Evolutionary conservation across 2,329 filamentous ascomycete species (phyloP).

Genomic region (Aureobasidium sp.): DNA sequence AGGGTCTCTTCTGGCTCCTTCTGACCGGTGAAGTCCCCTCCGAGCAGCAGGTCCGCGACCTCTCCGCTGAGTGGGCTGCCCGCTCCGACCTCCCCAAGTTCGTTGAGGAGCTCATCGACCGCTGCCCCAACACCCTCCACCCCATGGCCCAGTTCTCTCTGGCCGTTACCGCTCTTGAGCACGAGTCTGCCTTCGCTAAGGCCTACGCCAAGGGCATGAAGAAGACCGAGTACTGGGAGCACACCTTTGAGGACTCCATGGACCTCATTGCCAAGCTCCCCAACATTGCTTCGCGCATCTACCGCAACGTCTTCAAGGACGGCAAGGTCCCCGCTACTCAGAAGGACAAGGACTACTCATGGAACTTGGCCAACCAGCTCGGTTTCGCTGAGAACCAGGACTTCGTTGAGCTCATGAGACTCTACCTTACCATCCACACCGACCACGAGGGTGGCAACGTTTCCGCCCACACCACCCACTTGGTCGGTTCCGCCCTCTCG

Average conservation of each 20-base stretch:
- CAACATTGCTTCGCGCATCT: slow-evolving; percentile 96
- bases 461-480: slow-evolving; percentile 94
- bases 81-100: slow-evolving; percentile 96
- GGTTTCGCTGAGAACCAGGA: slow-evolving; percentile 91
- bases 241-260: slow-evolving; percentile 99
- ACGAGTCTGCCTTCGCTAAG: slow-evolving; percentile 95
- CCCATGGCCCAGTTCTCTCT: slow-evolving; percentile 99
- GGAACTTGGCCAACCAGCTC: slow-evolving; percentile 99
- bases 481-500: slow-evolving; percentile 93
- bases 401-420: slow-evolving; percentile 96
- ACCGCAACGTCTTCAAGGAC: slow-evolving; percentile 99
- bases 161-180: slow-evolving; percentile 95
- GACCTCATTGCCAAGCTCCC: slow-evolving; percentile 99
- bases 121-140: slow-evolving; percentile 97
- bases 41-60: slow-evolving; percentile 96
- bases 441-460: slow-evolving; percentile 99
- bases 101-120: slow-evolving; percentile 98
- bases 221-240: slow-evolving; percentile 99
- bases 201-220: slow-evolving; percentile 98
- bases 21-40: slow-evolving; percentile 94
- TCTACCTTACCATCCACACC: slow-evolving; percentile 99
- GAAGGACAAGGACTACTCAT: slow-evolving; percentile 99
- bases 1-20: slow-evolving; percentile 98
- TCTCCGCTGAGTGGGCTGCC: slow-evolving; percentile 98
- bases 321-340: slow-evolving; percentile 93